Percentiles rank a stretch among this genome's conserved stretches.
Evolutionary conservation across 106 monocot genomes (phyloP).

Genomic region (Cymbidium sinense): DNA sequence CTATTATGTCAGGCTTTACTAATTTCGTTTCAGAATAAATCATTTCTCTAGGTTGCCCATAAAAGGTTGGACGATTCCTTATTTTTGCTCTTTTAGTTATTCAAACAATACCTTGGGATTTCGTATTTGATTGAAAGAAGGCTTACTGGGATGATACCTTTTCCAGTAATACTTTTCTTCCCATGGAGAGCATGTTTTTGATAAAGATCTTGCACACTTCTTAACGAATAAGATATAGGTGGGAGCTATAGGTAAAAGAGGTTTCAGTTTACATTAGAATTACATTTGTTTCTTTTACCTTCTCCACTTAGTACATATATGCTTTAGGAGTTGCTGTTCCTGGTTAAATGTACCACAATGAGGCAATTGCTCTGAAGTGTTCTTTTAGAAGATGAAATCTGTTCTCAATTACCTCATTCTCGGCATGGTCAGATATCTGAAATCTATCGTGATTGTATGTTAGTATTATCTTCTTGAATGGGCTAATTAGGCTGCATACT

Average conservation of each 20-base stretch:
- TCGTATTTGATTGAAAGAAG: not conserved
- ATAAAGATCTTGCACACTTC: not conserved
- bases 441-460: no score
- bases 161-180: not conserved
- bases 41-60: not conserved
- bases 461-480: not conserved
- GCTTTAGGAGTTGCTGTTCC: not conserved
- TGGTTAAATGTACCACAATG: not conserved
- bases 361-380: not conserved
- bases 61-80: conserved; percentile 7
- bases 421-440: no score
- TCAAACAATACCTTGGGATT: not conserved
- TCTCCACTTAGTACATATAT: not conserved
- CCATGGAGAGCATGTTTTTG: not conserved
- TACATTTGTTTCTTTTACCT: not conserved
- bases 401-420: not conserved
- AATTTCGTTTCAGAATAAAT: conserved; percentile 6
- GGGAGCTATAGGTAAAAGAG: not conserved
- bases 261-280: no score
- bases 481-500: not conserved
- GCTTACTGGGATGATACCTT: not conserved
- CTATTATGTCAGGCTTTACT: conserved; percentile 16
- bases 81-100: not conserved
- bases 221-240: not conserved
- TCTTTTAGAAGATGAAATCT: not conserved